Evolutionary conservation across 768 basidiomycete species (phyloP), one percentile per base, ranked within the genome.

Genomic region (Leccinum boreale): DNA sequence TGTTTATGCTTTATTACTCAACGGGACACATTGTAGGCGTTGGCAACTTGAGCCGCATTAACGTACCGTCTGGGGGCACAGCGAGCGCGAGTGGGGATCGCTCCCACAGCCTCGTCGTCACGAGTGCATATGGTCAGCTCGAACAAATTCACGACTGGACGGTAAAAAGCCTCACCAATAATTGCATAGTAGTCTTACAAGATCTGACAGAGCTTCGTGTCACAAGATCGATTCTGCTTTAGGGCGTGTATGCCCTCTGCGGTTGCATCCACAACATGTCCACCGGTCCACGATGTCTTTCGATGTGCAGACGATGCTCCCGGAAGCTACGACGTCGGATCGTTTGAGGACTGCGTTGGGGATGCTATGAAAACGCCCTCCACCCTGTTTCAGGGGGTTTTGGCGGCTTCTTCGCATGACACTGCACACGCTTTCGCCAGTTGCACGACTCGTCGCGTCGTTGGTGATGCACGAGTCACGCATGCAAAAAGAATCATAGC

Each of bases 81-180:
- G 85, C 82, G 19, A 87, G 86, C 46, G 79, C 80, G 50, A 80
- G 81, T 61, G 81, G 81, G 15, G 85, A 83, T 64, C 85, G 81
- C 10, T 79, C 82, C 33, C 88, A 86, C 28, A 85, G 83, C 3
- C 77, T 89, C 45, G 85, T 92, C n/a, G 89, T 89, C 69, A 86
- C 87, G 21, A 79, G 57, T 58, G 86, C 85, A n/a, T 89, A 86
- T 70, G 85, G 83, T 21, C 72, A 75, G 49, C 61, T 82, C 4
- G 61, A 80, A 62, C 79, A 90, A 65, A 75, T 89, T 42, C 79
- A 84, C 62, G 85, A 91, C 67, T 92, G 91, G 91, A 89, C 86
- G 49, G 83, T 80, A 71, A 65, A 62, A 46, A 35, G 31, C 52
- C 54, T 59, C 36, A 36, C 50, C 39, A 24, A 24, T 62, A 21